Conservation (phyloP, 1,139 yeast species). For the Scheffersomyces lignicola region DNA sequence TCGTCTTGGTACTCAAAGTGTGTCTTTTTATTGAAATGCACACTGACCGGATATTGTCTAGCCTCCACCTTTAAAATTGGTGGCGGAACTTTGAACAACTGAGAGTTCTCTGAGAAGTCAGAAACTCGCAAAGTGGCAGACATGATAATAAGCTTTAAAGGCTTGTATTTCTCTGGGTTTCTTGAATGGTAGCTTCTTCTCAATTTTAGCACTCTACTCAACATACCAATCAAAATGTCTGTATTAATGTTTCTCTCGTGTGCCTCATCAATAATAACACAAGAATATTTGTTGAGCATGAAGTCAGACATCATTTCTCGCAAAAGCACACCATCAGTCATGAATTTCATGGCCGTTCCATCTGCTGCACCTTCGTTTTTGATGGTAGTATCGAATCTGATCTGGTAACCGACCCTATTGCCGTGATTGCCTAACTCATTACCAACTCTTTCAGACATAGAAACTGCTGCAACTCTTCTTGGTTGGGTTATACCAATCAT, state of each 20-base stretch:
- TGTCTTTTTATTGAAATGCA: slow-evolving; percentile 85
- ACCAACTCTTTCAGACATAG: slow-evolving; percentile 91
- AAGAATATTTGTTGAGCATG: slow-evolving; percentile 75
- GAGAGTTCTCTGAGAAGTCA: slow-evolving; percentile 82
- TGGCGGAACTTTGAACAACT: slow-evolving; percentile 74
- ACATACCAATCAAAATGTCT: slow-evolving; percentile 91
- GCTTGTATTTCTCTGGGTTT: slow-evolving; percentile 51
- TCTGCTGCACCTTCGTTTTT: slow-evolving; percentile 47
- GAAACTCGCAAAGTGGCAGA: slow-evolving; percentile 94
- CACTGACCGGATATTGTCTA: slow-evolving; percentile 90
- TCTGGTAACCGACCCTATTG: slow-evolving; percentile 80
- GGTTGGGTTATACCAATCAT: slow-evolving; percentile 98
- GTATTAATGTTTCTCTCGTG: slow-evolving; percentile 96
- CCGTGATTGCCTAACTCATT: slow-evolving; percentile 82
- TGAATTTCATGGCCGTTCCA: slow-evolving; percentile 82
- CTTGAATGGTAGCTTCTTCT: slow-evolving; percentile 57
- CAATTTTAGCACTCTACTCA: slow-evolving; percentile 80
- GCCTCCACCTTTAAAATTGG: slow-evolving; percentile 92
- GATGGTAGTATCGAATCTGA: slow-evolving; percentile 81
- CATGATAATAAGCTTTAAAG: slow-evolving; percentile 76
- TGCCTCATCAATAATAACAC: slow-evolving; percentile 92
- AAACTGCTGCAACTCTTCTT: slow-evolving; percentile 96
- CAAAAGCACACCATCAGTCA: slow-evolving; percentile 97
- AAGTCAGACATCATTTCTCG: slow-evolving; percentile 93
- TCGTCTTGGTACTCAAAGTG: slow-evolving; percentile 80